Base-by-base conservation (phyloP, 2,329 filamentous ascomycete genomes). In the Ceratocystiopsis brevicomis region DNA sequence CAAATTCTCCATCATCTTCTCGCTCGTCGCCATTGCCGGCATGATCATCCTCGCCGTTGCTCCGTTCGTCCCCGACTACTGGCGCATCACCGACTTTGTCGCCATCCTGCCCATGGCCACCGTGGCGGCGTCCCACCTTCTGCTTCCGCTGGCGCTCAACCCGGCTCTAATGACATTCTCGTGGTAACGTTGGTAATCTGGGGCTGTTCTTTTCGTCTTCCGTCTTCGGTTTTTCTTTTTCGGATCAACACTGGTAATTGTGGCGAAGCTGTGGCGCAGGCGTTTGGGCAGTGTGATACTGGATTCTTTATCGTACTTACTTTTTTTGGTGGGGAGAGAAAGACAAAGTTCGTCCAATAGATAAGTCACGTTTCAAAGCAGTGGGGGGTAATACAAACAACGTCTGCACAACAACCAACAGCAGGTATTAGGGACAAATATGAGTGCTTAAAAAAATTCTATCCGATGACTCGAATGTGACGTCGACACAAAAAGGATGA, bases 121-220 rank as follows among this genome's bases (percentile, higher is more conserved):
- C 0, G 73, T 85, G n/a, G 65, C 75, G 1, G 67, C 64, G 1
- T 79, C 73, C 45, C 81, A 86, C 59, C 67, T 85, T 45, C 60
- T 86, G 41, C 58, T 86, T 48, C 81, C 81, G 1, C 66, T 86
- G 46, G 80, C 73, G 4, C 62, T 87, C 40, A 86, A 86, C 58
- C 81, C 80, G n/a, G 79, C 78, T 17, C 63, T 85, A 52, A 84
- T 84, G 78, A 81, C 76, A 0, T 84, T 85, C 58, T 81, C 78
- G 11, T 85, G 77, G 74, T 84, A 16, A 12, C n/a, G 9, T 8
- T 11, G 11, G 11, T 13, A 4, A 30, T 30, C 30, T 21, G 18
- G 6, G 19, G 4, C 19, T 6, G 19, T 21, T 21, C 19, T 21
- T 21, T 21, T 4, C 19, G 19, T 21, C 19, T 4, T 21, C 19